A percentile compares a stretch with the other conserved stretches of the same genome.
Conservation (phyloP, 2,329 filamentous ascomycete species). For the Colletotrichum tanaceti region DNA sequence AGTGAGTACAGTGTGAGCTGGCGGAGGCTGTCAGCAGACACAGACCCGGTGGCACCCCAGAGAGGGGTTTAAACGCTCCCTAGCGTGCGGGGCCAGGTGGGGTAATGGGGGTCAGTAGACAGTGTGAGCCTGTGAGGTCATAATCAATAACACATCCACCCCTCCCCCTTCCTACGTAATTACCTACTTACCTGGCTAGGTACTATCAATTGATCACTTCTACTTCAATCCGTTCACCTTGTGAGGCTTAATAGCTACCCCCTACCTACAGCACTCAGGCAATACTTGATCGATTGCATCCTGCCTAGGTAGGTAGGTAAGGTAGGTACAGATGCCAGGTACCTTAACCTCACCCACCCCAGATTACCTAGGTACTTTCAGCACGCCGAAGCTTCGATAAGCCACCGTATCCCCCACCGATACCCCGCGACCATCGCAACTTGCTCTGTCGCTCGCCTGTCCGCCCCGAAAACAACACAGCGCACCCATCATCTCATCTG, state of each 20-base stretch:
- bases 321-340: too few species aligned
- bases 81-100: constrained; percentile 18
- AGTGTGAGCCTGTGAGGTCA: constrained; percentile 36
- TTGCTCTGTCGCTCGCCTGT: neutral
- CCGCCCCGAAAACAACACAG: neutral
- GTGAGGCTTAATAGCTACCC: neutral
- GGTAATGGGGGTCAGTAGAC: constrained; percentile 10
- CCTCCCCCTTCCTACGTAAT: neutral
- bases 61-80: neutral
- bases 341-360: neutral
- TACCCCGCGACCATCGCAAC: neutral
- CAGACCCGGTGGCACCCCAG: constrained; percentile 4
- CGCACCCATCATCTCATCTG: neutral
- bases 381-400: neutral
- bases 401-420: neutral
- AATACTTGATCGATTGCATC: neutral
- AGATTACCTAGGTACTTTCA: neutral
- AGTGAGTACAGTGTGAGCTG: neutral
- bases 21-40: neutral
- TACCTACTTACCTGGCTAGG: too few species aligned
- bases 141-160: constrained; percentile 14
- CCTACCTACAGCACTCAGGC: neutral
- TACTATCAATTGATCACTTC: too few species aligned
- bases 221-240: too few species aligned
- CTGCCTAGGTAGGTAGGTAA: too few species aligned